Evolutionary conservation across 108 stramenopile species (phyloP).

Genomic region (Cyclostephanos tholiformis): DNA sequence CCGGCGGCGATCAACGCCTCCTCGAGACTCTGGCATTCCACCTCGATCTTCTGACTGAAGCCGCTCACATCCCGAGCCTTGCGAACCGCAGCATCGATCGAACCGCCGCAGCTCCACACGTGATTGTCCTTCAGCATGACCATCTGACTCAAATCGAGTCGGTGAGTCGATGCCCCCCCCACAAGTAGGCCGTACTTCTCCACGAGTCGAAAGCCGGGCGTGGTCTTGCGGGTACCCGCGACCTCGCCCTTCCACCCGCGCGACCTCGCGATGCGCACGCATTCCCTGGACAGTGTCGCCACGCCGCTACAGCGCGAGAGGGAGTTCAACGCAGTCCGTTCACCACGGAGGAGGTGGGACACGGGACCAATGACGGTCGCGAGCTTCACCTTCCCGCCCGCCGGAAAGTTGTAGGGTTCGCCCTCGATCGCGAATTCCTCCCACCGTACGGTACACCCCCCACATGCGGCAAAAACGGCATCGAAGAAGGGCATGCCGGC

Average conservation of each 20-base stretch:
- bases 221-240: slow-evolving; percentile 98
- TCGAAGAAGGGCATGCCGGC: slow-evolving; percentile 95
- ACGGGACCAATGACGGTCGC: slow-evolving; percentile 91
- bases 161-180: slow-evolving; percentile 95
- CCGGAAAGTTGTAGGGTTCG: slow-evolving; percentile 24
- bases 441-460: slow-evolving; percentile 89
- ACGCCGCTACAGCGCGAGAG: slow-evolving; percentile 95
- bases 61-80: slow-evolving; percentile 87
- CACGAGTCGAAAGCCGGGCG: slow-evolving; percentile 97
- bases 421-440: slow-evolving; percentile 77
- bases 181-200: slow-evolving; percentile 99
- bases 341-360: slow-evolving; percentile 89
- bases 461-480: slow-evolving; percentile 75
- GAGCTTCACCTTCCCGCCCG: slow-evolving; percentile 53
- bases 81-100: slow-evolving; percentile 88
- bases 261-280: slow-evolving; percentile 54
- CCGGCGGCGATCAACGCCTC: slow-evolving; percentile 93
- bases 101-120: slow-evolving; percentile 87
- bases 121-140: slow-evolving; percentile 99
- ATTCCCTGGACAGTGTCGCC: slow-evolving; percentile 76
- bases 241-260: slow-evolving; percentile 90
- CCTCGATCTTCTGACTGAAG: slow-evolving; percentile 98
- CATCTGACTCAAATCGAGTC: slow-evolving; percentile 97
- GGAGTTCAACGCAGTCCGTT: slow-evolving; percentile 96
- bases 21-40: slow-evolving; percentile 89